These are phyloP conservation scores for Lactifluus pinguis DNA, from an alignment of 768 basidiomycete genomes.

Conservation along the genomic window DNA sequence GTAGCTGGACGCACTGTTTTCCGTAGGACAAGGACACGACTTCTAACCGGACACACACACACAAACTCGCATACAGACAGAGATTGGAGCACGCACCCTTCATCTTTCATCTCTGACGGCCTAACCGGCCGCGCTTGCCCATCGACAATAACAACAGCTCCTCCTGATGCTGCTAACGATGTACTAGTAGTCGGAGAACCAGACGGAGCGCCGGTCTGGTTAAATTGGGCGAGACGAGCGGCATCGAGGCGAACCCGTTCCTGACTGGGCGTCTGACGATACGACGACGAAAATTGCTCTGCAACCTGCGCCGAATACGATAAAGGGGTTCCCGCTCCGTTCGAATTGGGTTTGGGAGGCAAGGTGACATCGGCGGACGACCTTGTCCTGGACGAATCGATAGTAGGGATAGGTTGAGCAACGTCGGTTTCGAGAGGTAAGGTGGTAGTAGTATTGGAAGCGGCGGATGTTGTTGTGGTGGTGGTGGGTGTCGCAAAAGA, in stretches of 20 bases:
- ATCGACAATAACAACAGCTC: not conserved
- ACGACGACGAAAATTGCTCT: constrained; percentile 53
- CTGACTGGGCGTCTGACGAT: constrained; percentile 58
- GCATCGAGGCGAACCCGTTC: constrained; percentile 39
- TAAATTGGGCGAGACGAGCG: constrained; percentile 9
- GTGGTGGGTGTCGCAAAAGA: not conserved
- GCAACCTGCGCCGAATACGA: constrained; percentile 60
- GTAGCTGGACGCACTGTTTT: constrained; percentile 5
- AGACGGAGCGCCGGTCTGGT: constrained; percentile 4
- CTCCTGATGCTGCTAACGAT: no score
- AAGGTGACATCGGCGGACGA: not conserved
- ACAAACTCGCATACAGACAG: not conserved
- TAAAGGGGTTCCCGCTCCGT: constrained; percentile 22
- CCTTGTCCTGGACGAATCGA: not conserved
- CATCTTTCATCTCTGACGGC: constrained; percentile 92
- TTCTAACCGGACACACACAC: not conserved
- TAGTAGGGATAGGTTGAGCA: constrained; percentile 1
- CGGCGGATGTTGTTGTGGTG: no score
- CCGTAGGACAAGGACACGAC: not conserved
- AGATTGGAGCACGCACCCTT: constrained; percentile 70
- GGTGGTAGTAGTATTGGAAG: no score
- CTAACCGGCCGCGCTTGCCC: constrained; percentile 45
- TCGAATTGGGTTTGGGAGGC: constrained; percentile 17
- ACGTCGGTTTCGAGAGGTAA: not conserved
- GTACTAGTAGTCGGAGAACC: not conserved